Evolutionary conservation across 306 rosid species (phyloP).

Genomic region (Clitoria ternatea): DNA sequence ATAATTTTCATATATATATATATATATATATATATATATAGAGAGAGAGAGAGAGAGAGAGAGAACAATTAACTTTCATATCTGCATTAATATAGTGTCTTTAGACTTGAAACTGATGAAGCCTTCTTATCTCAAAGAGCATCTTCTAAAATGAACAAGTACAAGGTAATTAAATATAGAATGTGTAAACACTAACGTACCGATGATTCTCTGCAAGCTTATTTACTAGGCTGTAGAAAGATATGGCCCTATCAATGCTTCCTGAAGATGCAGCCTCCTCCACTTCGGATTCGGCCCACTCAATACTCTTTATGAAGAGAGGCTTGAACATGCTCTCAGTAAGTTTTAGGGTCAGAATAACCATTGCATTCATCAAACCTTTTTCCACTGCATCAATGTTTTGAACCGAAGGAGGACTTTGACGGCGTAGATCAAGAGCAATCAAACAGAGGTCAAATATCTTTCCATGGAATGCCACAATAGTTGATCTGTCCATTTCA

Average conservation of each 20-base stretch:
- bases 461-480: slow-evolving; percentile 58
- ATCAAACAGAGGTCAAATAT: slow-evolving; percentile 72
- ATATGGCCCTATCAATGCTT: slow-evolving; percentile 70
- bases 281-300: slow-evolving; percentile 77
- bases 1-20: too few species aligned
- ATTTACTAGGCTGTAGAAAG: slow-evolving; percentile 78
- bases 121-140: neutral
- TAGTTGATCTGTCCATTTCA: slow-evolving; percentile 68
- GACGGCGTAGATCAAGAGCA: slow-evolving; percentile 82
- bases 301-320: slow-evolving; percentile 75
- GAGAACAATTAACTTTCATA: neutral
- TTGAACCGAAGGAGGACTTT: slow-evolving; percentile 53
- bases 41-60: too few species aligned
- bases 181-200: slow-evolving; percentile 40
- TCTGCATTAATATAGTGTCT: neutral
- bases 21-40: too few species aligned
- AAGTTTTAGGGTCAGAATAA: slow-evolving; percentile 71
- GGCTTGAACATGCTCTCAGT: slow-evolving; percentile 92
- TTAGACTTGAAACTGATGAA: neutral
- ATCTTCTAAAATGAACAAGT: neutral
- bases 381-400: slow-evolving; percentile 63
- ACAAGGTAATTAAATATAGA: neutral
- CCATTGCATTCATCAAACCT: slow-evolving; percentile 51
- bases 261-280: slow-evolving; percentile 43
- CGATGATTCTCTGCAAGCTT: slow-evolving; percentile 80